A percentile compares a stretch with the other conserved stretches of the same genome.
phyloP scores from a whole-genome alignment of 139 green algal species.

The Monoraphidium neglectum region DNA sequence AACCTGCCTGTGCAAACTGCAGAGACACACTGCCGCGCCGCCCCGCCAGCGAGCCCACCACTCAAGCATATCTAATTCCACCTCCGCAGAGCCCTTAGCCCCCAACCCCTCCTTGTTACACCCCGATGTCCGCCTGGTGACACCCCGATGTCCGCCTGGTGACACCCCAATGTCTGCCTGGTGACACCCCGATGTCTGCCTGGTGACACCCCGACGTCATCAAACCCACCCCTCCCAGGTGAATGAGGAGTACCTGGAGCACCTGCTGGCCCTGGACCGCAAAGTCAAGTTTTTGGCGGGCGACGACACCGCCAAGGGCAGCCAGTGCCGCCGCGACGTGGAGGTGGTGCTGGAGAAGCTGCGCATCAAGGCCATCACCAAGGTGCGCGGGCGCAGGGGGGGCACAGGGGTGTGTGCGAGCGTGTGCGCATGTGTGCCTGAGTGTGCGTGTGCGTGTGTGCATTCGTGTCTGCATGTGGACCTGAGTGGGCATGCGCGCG shows the following conservation, averaged over 20 bases:
- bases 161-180: too few relatives aligned
- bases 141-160: neutral
- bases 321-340: slow-evolving; percentile 68
- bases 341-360: slow-evolving; percentile 90
- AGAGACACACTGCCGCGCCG: too few relatives aligned
- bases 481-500: neutral
- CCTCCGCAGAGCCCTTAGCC: too few relatives aligned
- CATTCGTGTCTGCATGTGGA: neutral
- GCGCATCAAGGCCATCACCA: slow-evolving; percentile 73
- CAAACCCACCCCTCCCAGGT: slow-evolving; percentile 29
- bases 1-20: too few relatives aligned
- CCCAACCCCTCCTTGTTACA: neutral
- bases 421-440: too few relatives aligned
- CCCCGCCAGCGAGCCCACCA: too few relatives aligned
- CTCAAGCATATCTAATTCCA: too few relatives aligned
- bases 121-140: neutral
- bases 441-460: neutral
- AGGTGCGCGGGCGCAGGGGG: slow-evolving; percentile 30
- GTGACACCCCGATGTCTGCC: too few relatives aligned
- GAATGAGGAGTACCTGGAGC: slow-evolving; percentile 77
- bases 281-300: slow-evolving; percentile 78
- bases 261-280: slow-evolving; percentile 65
- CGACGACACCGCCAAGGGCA: slow-evolving; percentile 35
- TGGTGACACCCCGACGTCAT: neutral
- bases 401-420: too few relatives aligned